A percentile compares a stretch with the other conserved stretches of the same genome.
Conservation (phyloP, 306 rosid species). For the Castanea mollissima region DNA sequence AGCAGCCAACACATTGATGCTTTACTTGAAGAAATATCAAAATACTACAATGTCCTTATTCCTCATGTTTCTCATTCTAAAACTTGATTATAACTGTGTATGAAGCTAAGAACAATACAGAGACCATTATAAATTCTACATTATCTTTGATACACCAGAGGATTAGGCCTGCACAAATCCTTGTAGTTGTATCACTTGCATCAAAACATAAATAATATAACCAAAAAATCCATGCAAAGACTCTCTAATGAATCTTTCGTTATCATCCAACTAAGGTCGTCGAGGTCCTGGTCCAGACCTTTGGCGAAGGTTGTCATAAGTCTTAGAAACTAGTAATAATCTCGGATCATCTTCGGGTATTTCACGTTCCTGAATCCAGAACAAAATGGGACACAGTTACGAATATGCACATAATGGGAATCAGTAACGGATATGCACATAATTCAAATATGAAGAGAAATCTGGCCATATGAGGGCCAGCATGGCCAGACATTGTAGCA, state of each 20-base stretch:
- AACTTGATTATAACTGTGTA: neutral
- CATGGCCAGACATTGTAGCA: neutral
- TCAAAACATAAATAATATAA: neutral
- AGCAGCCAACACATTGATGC: too few relatives aligned
- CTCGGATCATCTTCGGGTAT: constrained; percentile 87
- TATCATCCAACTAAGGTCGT: constrained; percentile 5
- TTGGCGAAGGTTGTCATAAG: constrained; percentile 26
- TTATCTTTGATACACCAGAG: neutral
- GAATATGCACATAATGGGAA: neutral
- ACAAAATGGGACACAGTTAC: neutral
- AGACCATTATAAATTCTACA: neutral
- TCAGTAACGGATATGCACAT: neutral
- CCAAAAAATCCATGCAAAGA: neutral
- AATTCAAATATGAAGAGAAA: neutral
- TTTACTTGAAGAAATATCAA: too few relatives aligned
- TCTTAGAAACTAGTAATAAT: constrained; percentile 48
- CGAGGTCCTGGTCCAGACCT: constrained; percentile 38
- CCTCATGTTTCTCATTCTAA: neutral
- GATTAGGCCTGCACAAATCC: neutral
- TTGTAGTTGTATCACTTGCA: neutral
- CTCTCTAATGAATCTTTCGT: neutral
- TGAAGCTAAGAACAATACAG: neutral
- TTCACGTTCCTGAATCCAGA: constrained; percentile 57
- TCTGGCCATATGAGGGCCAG: neutral
- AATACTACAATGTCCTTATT: too few relatives aligned